Base-by-base conservation (phyloP, 2,329 filamentous ascomycete species). In the Fusarium newnesense region DNA sequence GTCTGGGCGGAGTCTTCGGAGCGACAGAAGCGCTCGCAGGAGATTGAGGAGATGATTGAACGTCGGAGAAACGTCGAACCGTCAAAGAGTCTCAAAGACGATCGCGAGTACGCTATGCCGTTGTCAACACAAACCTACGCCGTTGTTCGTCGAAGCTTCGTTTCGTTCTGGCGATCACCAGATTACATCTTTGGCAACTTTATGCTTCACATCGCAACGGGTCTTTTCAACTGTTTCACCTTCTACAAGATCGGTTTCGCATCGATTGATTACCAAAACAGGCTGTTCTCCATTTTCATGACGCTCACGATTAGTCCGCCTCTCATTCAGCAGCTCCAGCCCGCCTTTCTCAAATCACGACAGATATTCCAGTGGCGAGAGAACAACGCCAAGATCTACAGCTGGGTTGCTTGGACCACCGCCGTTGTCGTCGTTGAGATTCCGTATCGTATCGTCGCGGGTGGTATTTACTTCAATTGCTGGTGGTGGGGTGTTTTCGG, bases 341-440 rank as follows among this genome's bases (percentile, higher is more conserved):
- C 93, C 1, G 88, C 89, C 9, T 95, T 92, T 78, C 83, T 94
- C 58, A 84, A 88, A 66, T 88, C 90, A 49, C 87, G 92, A 8
- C 85, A 88, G 37, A 85, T 96, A 32, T 96, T 93, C 82, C 84
- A 92, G 79, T 89, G 87, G 4, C 88, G 94, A 9, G 94, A 96
- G 80, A 88, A 90, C 54, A 93, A 89, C n/a, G 89, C 92, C 21
- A 94, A 94, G 80, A 94, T 94, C 32, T 96, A 96, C 81, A 91
- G 89, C 4, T 95, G 93, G 93, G 81, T 88, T 19, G 91, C 92
- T 0, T 94, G 93, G 81, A 87, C 89, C 0, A 90, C 89, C 5
- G 91, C 88, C 0, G 87, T 88, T 4, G 87, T 94, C 9, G 74
- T 94, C 2, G 90, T 88, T 21, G 93, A 95, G 80, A 85, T 95